Conservation (phyloP, 192 early-diverging fungal species). For the Coemansia sp. region DNA sequence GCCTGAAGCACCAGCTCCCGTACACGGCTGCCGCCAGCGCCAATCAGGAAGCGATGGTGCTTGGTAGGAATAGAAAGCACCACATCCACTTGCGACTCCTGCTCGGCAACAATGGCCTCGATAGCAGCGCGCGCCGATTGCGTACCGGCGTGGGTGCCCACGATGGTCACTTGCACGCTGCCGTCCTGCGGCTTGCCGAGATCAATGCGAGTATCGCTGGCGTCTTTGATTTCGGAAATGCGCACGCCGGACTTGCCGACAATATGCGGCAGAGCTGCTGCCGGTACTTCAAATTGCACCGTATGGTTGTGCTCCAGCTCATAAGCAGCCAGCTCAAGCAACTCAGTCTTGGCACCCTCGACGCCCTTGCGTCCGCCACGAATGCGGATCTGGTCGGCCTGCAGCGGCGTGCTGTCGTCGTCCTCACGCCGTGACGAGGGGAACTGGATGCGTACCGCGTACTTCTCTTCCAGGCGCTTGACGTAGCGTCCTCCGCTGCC, state of each 20-base stretch:
- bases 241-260: slow-evolving; percentile 73
- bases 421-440: slow-evolving; percentile 58
- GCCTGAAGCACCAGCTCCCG: slow-evolving; percentile 61
- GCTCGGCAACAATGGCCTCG: slow-evolving; percentile 60
- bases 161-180: slow-evolving; percentile 46
- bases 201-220: slow-evolving; percentile 73
- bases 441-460: slow-evolving; percentile 69
- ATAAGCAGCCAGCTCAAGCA: slow-evolving; percentile 78
- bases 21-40: slow-evolving; percentile 60
- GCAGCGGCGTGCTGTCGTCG: slow-evolving; percentile 49
- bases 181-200: slow-evolving; percentile 40
- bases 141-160: slow-evolving; percentile 59
- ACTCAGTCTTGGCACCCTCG: slow-evolving; percentile 71
- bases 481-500: slow-evolving; percentile 69
- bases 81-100: slow-evolving; percentile 57
- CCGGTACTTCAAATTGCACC: slow-evolving; percentile 64
- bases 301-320: slow-evolving; percentile 75
- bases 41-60: slow-evolving; percentile 68
- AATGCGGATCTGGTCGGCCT: slow-evolving; percentile 69
- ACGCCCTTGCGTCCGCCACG: slow-evolving; percentile 83
- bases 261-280: slow-evolving; percentile 65
- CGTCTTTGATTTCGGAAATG: slow-evolving; percentile 73
- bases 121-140: slow-evolving; percentile 58
- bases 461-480: slow-evolving; percentile 73
- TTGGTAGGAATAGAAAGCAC: slow-evolving; percentile 52